Evolutionary conservation across 257 asterid species (phyloP).

Genomic region (Solanum habrochaites): DNA sequence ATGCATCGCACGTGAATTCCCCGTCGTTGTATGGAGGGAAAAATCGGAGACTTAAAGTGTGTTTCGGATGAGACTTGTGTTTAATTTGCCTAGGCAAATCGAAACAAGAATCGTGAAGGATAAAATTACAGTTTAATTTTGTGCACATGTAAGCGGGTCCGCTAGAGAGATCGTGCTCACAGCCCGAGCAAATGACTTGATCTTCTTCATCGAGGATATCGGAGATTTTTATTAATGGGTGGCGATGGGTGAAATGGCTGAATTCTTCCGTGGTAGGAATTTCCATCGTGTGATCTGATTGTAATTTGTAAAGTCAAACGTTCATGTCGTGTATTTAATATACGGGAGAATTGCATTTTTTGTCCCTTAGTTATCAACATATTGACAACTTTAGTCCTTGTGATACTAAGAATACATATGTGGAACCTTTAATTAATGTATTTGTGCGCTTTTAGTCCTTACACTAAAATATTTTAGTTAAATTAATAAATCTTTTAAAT

Average conservation of each 20-base stretch:
- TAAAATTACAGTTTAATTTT: slow-evolving; percentile 18
- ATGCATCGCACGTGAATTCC: slow-evolving; percentile 21
- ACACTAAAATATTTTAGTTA: neutral
- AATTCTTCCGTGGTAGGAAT: neutral
- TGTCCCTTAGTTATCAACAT: neutral
- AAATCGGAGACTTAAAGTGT: slow-evolving; percentile 9
- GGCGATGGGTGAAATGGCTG: slow-evolving; percentile 20
- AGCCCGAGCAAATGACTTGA: slow-evolving; percentile 20
- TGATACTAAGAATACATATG: neutral
- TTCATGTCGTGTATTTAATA: neutral
- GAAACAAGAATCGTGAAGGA: slow-evolving; percentile 27
- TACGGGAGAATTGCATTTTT: neutral
- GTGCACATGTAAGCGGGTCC: slow-evolving; percentile 22
- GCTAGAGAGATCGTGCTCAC: slow-evolving; percentile 7
- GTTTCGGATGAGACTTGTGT: slow-evolving; percentile 25
- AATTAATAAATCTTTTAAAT: neutral
- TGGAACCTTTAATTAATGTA: neutral
- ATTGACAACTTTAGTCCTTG: neutral
- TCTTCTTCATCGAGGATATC: neutral
- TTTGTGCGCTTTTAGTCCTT: neutral
- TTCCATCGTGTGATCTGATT: neutral
- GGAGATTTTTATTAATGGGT: slow-evolving; percentile 9
- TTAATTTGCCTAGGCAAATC: slow-evolving; percentile 16
- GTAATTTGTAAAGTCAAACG: neutral
- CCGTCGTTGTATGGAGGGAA: slow-evolving; percentile 8